Conservation (phyloP, 2,329 filamentous ascomycete genomes). For the Pseudogymnoascus sp. region DNA sequence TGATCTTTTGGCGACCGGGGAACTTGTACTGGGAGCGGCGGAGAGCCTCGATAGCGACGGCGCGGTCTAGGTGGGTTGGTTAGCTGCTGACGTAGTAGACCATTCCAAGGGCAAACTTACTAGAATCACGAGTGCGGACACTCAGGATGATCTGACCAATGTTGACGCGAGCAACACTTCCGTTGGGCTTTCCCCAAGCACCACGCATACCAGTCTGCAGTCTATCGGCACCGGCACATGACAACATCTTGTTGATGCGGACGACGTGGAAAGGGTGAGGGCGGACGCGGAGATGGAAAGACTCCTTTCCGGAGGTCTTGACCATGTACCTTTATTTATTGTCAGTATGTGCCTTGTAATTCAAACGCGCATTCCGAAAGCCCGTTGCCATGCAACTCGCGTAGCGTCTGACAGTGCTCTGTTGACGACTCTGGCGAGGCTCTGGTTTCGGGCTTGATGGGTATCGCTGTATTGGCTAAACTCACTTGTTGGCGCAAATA, state of each 20-base stretch:
- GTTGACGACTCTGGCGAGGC: not conserved
- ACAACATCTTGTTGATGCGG: constrained; percentile 99
- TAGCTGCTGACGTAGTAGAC: not conserved
- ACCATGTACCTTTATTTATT: constrained; percentile 46
- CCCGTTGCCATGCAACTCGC: not conserved
- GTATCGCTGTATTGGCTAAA: constrained; percentile 12
- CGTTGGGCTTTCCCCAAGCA: constrained; percentile 99
- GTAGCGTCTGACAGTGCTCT: not conserved
- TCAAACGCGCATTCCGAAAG: not conserved
- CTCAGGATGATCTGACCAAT: constrained; percentile 99
- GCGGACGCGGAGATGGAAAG: constrained; percentile 70
- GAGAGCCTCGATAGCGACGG: constrained; percentile 89
- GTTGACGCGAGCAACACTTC: constrained; percentile 98
- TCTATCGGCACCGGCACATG: constrained; percentile 99
- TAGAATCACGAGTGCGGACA: constrained; percentile 85
- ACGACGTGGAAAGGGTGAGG: constrained; percentile 99
- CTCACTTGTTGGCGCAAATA: constrained; percentile 99
- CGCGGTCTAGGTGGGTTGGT: constrained; percentile 52
- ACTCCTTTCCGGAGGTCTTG: constrained; percentile 66
- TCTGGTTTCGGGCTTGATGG: not conserved
- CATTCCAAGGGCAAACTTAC: constrained; percentile 6
- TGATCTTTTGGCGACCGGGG: constrained; percentile 99
- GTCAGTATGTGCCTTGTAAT: not conserved
- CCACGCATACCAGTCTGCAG: constrained; percentile 99
- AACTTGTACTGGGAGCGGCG: constrained; percentile 99